Percentiles rank a stretch among this genome's conserved stretches.
Conservation (phyloP, 2,329 filamentous ascomycete species). For the Neonectria neomacrospora region DNA sequence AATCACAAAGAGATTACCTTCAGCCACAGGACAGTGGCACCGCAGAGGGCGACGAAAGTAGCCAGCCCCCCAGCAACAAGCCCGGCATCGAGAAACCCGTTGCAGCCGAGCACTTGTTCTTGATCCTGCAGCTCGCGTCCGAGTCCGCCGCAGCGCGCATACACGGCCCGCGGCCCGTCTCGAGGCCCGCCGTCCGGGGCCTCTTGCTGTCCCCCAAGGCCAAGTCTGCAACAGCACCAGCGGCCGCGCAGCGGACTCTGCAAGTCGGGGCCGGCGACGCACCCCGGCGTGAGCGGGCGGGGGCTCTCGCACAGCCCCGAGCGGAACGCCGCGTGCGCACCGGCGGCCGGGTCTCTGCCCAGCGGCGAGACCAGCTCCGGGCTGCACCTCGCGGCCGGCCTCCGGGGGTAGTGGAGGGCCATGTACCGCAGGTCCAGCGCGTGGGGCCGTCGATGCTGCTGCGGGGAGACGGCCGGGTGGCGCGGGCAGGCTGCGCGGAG, state of each 20-base stretch:
- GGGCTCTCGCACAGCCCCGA: background rate
- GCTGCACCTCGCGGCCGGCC: too few species aligned
- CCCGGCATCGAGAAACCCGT: background rate
- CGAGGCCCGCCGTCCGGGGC: too few species aligned
- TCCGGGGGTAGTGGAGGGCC: background rate
- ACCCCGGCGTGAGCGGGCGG: too few species aligned
- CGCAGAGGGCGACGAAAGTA: background rate
- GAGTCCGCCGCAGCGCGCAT: background rate
- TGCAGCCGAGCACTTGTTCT: background rate
- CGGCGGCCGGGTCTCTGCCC: background rate
- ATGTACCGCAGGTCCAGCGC: background rate
- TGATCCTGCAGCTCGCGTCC: background rate
- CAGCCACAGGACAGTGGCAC: background rate
- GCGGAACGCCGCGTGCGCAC: too few species aligned
- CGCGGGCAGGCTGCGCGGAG: background rate
- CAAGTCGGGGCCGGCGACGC: background rate
- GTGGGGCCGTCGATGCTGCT: background rate
- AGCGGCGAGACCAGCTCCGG: background rate
- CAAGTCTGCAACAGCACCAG: too few species aligned
- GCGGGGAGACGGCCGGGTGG: background rate
- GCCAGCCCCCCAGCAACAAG: background rate
- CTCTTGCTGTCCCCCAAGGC: background rate
- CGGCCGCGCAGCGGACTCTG: background rate
- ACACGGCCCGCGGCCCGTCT: background rate
- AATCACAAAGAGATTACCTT: background rate